These are phyloP conservation scores for Globisporangium parvum DNA, from an alignment of 352 stramenopile genomes.

Conservation along the genomic window DNA sequence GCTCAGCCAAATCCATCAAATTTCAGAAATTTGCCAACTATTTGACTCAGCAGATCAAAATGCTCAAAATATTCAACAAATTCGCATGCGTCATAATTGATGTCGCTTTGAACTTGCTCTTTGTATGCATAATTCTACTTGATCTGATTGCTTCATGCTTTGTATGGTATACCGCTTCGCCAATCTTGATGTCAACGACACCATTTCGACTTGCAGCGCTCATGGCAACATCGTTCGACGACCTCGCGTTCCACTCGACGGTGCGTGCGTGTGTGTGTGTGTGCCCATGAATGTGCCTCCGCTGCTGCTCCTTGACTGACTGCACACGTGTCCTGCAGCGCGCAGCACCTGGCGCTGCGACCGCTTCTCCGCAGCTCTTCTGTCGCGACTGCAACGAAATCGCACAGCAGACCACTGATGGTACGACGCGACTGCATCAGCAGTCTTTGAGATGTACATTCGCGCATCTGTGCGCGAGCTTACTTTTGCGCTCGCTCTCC, in stretches of 20 bases:
- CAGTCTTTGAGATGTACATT: neutral
- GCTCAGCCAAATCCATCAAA: too few species aligned
- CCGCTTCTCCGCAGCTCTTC: constrained; percentile 24
- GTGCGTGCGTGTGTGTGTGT: constrained; percentile 4
- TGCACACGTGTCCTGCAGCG: neutral
- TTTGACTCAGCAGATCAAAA: too few species aligned
- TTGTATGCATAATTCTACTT: too few species aligned
- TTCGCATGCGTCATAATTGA: too few species aligned
- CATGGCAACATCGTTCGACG: constrained; percentile 45
- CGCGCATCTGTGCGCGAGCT: neutral
- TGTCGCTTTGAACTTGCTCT: too few species aligned
- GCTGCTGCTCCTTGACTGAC: neutral
- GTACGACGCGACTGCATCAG: constrained; percentile 15
- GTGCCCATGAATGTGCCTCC: neutral
- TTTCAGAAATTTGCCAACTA: too few species aligned
- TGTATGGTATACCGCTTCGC: too few species aligned
- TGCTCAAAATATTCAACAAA: too few species aligned
- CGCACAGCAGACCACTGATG: constrained; percentile 37
- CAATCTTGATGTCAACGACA: too few species aligned
- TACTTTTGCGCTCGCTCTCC: neutral
- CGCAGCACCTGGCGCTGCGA: neutral
- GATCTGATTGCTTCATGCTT: too few species aligned
- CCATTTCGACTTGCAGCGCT: too few species aligned
- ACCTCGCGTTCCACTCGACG: constrained; percentile 49
- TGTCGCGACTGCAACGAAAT: constrained; percentile 64